Percentiles rank a stretch among this genome's conserved stretches.
These are phyloP conservation scores for Tetragonia tetragonoides DNA, from an alignment of 148 eudicot species.

Conservation along the genomic window DNA sequence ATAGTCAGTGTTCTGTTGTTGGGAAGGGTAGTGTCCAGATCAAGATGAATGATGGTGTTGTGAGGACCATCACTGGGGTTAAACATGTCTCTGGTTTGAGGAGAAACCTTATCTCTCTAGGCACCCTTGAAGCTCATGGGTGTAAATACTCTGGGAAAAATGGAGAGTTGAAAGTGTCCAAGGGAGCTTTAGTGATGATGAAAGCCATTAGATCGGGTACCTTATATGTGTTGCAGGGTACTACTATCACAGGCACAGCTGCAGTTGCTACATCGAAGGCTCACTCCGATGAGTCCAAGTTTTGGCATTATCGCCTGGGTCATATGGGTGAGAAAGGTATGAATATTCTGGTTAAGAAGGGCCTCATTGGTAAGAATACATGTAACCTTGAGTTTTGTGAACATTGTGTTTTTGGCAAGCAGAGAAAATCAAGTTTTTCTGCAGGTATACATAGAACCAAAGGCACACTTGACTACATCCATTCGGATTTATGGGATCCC, in stretches of 20 bases:
- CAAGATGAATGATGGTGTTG: not conserved
- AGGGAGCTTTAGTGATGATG: not conserved
- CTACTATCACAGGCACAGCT: not conserved
- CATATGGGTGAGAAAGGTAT: slow-evolving; percentile 10
- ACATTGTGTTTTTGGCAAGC: slow-evolving; percentile 2
- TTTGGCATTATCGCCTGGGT: not conserved
- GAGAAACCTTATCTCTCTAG: not conserved
- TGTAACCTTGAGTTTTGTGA: slow-evolving; percentile 2
- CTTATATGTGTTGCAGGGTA: not conserved
- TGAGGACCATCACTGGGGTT: not conserved
- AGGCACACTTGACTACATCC: slow-evolving; percentile 9
- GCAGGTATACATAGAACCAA: not conserved
- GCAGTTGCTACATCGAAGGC: not conserved
- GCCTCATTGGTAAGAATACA: not conserved
- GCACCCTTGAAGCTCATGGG: not conserved
- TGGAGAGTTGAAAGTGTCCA: not conserved
- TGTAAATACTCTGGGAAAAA: not conserved
- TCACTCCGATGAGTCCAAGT: not conserved
- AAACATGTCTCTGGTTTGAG: not conserved
- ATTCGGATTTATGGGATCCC: slow-evolving; percentile 1
- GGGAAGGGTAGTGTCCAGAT: not conserved
- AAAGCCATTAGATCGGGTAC: not conserved
- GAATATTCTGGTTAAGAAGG: not conserved
- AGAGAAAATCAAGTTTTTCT: not conserved
- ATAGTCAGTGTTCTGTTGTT: not conserved